These are phyloP conservation scores for Pseudonectria buxi DNA, from an alignment of 2,329 filamentous ascomycete genomes.

Conservation along the genomic window DNA sequence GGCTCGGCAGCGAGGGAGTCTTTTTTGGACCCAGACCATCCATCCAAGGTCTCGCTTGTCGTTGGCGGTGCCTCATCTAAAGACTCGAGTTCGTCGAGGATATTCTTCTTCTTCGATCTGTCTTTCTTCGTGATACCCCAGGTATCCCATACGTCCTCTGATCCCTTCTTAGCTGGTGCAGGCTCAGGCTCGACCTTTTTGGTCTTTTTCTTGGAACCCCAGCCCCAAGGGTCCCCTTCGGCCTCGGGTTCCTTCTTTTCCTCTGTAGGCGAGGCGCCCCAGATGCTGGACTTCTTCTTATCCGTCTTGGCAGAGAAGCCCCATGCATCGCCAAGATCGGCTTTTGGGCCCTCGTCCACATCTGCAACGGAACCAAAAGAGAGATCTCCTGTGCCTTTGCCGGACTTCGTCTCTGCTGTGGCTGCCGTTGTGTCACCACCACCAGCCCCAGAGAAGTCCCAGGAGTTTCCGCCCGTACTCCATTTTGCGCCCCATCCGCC, in stretches of 20 bases:
- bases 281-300: constrained; percentile 33
- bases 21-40: constrained; percentile 22
- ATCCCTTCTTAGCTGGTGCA: constrained; percentile 19
- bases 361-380: constrained; percentile 43
- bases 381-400: constrained; percentile 33
- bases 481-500: constrained; percentile 56
- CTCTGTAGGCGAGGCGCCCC: constrained; percentile 29
- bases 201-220: constrained; percentile 34
- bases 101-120: constrained; percentile 25
- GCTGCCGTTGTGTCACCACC: constrained; percentile 12
- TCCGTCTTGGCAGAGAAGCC: constrained; percentile 33
- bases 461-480: constrained; percentile 45
- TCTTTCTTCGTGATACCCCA: constrained; percentile 28
- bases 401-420: constrained; percentile 10
- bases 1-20: constrained; percentile 6
- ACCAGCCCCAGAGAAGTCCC: constrained; percentile 33
- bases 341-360: constrained; percentile 31
- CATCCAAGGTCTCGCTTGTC: constrained; percentile 20
- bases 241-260: constrained; percentile 25
- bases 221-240: constrained; percentile 29
- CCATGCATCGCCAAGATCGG: constrained; percentile 26
- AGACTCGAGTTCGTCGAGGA: constrained; percentile 19
- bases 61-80: constrained; percentile 18
- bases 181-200: constrained; percentile 25
- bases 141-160: constrained; percentile 27